Percentiles rank a stretch among this genome's conserved stretches.
Evolutionary conservation across 495 filamentous ascomycete genomes (phyloP).

Genomic region (Penicillium egyptiacum): DNA sequence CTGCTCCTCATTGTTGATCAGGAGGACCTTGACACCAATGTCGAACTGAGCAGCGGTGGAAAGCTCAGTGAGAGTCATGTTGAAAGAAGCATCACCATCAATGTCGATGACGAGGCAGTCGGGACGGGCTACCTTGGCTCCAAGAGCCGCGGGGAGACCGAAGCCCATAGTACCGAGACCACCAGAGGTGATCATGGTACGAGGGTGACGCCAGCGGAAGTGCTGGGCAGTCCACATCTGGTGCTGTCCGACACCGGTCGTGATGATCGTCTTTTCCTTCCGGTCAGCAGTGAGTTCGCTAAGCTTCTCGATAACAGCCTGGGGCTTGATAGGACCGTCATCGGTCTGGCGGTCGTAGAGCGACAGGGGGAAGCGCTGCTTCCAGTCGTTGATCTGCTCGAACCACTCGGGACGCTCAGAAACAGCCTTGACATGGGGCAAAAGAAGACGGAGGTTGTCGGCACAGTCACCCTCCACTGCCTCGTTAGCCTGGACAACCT

Average conservation of each 20-base stretch:
- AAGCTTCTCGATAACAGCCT: constrained; percentile 82
- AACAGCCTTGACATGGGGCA: constrained; percentile 66
- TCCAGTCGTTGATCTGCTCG: constrained; percentile 84
- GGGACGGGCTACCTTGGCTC: constrained; percentile 87
- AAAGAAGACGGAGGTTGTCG: constrained; percentile 66
- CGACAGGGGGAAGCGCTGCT: constrained; percentile 75
- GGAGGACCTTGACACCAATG: constrained; percentile 88
- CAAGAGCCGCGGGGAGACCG: constrained; percentile 89
- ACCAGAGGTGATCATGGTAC: constrained; percentile 89
- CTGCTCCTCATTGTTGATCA: constrained; percentile 96
- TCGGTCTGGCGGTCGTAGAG: constrained; percentile 68
- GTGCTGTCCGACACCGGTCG: constrained; percentile 93
- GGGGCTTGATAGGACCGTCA: constrained; percentile 82
- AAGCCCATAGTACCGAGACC: constrained; percentile 95
- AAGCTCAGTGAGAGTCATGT: constrained; percentile 93
- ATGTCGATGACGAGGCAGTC: constrained; percentile 90
- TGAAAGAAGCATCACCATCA: constrained; percentile 92
- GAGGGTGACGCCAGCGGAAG: constrained; percentile 86
- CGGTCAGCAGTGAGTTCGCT: constrained; percentile 69
- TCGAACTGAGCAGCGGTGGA: constrained; percentile 87
- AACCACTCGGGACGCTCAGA: constrained; percentile 79
- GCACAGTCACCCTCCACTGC: constrained; percentile 62
- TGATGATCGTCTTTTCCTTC: constrained; percentile 80
- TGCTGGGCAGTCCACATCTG: constrained; percentile 98
- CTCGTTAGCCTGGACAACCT: constrained; percentile 62